Conservation (phyloP, 306 rosid species). For the Boehmeria nivea region DNA sequence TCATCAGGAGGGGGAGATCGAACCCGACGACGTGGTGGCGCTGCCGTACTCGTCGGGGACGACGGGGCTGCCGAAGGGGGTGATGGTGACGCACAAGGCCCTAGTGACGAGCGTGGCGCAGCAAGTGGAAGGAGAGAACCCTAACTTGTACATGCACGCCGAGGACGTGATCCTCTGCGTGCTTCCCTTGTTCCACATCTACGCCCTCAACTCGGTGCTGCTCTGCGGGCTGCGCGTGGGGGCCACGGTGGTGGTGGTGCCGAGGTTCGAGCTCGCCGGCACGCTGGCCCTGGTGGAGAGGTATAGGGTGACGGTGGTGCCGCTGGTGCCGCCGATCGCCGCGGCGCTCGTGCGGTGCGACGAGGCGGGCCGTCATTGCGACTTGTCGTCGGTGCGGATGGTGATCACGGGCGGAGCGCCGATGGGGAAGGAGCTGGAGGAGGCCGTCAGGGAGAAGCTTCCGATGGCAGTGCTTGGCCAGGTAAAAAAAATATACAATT, state of each 20-base stretch:
- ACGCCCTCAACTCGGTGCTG: conserved; percentile 63
- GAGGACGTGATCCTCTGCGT: conserved; percentile 71
- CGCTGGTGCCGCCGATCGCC: conserved; percentile 73
- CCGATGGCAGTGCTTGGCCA: conserved; percentile 63
- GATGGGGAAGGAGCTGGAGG: conserved; percentile 58
- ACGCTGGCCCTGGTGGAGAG: conserved; percentile 38
- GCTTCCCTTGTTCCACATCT: conserved; percentile 76
- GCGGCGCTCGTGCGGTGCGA: conserved; percentile 52
- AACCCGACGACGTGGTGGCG: conserved; percentile 70
- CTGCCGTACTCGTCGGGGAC: conserved; percentile 80
- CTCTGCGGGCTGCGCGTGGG: conserved; percentile 59
- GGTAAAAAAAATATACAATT: conserved; percentile 27
- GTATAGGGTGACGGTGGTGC: conserved; percentile 55
- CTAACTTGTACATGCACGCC: conserved; percentile 38
- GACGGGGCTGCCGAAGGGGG: conserved; percentile 67
- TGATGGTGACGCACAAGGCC: conserved; percentile 59
- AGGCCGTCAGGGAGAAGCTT: conserved; percentile 46
- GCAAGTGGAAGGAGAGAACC: conserved; percentile 73
- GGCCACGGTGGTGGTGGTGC: conserved; percentile 54
- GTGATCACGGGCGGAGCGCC: conserved; percentile 82
- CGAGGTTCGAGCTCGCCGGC: conserved; percentile 48
- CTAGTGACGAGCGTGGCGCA: conserved; percentile 65
- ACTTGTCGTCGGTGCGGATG: conserved; percentile 56
- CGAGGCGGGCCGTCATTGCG: conserved; percentile 37
- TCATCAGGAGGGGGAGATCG: conserved; percentile 21